These are phyloP conservation scores for Xylaria acuta DNA, from an alignment of 495 filamentous ascomycete genomes.

Conservation along the genomic window DNA sequence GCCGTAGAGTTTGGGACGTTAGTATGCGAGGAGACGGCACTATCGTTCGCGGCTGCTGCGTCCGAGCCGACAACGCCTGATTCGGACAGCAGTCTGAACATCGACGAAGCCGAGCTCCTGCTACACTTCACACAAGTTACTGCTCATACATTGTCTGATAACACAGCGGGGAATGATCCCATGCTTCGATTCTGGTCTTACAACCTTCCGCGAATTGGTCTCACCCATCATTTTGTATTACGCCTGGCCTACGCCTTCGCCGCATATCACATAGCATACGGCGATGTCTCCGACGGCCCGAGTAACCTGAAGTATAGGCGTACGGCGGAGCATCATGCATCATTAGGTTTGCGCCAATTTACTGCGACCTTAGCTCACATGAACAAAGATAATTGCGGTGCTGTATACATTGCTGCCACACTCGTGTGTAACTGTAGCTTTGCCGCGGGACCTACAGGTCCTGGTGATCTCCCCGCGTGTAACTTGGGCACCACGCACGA, in stretches of 20 bases:
- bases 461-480: constrained; percentile 8
- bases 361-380: neutral
- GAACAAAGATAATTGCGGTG: constrained; percentile 15
- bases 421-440: constrained; percentile 14
- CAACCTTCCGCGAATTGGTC: neutral
- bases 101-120: constrained; percentile 19
- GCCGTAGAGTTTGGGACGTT: neutral
- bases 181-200: constrained; percentile 3
- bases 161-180: neutral
- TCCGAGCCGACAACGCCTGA: neutral
- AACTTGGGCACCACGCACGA: neutral
- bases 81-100: neutral
- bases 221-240: neutral
- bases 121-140: constrained; percentile 9
- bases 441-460: neutral
- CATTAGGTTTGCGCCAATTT: neutral
- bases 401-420: constrained; percentile 11
- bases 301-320: neutral
- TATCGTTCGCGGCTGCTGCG: neutral
- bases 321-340: neutral
- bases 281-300: neutral
- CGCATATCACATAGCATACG: constrained; percentile 6
- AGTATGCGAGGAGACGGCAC: neutral
- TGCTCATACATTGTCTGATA: neutral
- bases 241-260: neutral